Evolutionary conservation across 2,329 filamentous ascomycete species (phyloP).

Genomic region (Blastomyces emzantsi): DNA sequence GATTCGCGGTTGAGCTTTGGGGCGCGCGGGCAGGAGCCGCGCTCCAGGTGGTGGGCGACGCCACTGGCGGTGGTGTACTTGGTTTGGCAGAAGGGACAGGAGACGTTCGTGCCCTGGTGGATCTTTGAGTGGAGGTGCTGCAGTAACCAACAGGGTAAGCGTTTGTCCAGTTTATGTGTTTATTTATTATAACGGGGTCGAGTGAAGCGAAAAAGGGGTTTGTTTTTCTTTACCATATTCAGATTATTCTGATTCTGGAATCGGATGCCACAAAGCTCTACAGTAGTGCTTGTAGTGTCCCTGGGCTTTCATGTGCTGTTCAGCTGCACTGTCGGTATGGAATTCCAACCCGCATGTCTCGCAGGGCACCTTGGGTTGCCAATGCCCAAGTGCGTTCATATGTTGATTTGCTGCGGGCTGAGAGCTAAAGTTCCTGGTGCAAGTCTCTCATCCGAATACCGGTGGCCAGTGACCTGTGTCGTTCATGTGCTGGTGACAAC

Average conservation of each 20-base stretch:
- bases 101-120: conserved; percentile 40
- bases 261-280: conserved; percentile 23
- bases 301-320: conserved; percentile 22
- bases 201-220: too few species aligned
- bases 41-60: conserved; percentile 49
- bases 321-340: conserved; percentile 13
- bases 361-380: conserved; percentile 20
- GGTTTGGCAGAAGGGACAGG: conserved; percentile 49
- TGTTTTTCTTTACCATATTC: conserved; percentile 19
- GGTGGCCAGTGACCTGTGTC: conserved; percentile 20
- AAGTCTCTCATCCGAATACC: conserved; percentile 25
- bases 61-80: conserved; percentile 45
- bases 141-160: neutral
- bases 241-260: conserved; percentile 29
- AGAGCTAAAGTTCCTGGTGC: conserved; percentile 20
- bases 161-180: too few species aligned
- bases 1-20: conserved; percentile 39
- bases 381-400: conserved; percentile 26
- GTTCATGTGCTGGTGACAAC: conserved; percentile 21
- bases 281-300: conserved; percentile 27
- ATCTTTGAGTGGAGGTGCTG: conserved; percentile 48
- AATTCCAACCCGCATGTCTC: conserved; percentile 23
- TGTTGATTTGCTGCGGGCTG: conserved; percentile 23
- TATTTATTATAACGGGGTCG: too few species aligned
- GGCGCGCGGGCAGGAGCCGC: conserved; percentile 43